phyloP scores from a whole-genome alignment of 2,329 filamentous ascomycete species.

The Paraphoma chrysanthemicola region DNA sequence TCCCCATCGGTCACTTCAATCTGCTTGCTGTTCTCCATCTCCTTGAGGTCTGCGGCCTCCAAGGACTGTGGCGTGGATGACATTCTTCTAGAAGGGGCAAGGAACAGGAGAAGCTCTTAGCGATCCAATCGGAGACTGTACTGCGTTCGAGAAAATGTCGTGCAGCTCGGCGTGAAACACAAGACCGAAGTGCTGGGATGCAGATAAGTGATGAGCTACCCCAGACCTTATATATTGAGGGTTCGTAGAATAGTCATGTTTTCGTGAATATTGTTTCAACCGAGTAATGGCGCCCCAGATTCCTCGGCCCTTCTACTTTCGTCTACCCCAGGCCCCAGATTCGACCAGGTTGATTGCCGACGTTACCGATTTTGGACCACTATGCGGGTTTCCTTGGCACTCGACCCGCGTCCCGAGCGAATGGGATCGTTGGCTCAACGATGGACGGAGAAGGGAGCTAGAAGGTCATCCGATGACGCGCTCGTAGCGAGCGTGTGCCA shows the following conservation, averaged over 20 bases:
- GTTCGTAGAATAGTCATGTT: slow-evolving; percentile 13
- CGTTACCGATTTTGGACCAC: slow-evolving; percentile 8
- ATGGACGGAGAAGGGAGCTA: slow-evolving; percentile 2
- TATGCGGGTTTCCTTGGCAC: slow-evolving; percentile 9
- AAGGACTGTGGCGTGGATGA: slow-evolving; percentile 29
- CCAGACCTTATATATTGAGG: slow-evolving; percentile 33
- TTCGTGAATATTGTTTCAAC: slow-evolving; percentile 15
- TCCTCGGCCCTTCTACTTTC: slow-evolving; percentile 24
- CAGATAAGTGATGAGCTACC: slow-evolving; percentile 1
- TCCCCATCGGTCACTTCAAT: slow-evolving; percentile 52
- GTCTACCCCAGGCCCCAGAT: slow-evolving; percentile 26
- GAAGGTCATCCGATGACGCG: slow-evolving; percentile 9
- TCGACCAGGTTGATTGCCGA: slow-evolving; percentile 13
- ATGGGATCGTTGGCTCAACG: background rate
- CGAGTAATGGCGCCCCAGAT: slow-evolving; percentile 30
- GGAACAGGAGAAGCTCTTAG: background rate
- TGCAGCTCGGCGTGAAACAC: background rate
- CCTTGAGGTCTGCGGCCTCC: slow-evolving; percentile 27
- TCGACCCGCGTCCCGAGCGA: slow-evolving; percentile 19
- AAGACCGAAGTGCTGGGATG: background rate
- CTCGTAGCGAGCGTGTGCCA: slow-evolving; percentile 29
- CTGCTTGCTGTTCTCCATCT: slow-evolving; percentile 50
- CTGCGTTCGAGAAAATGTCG: background rate
- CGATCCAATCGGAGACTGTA: background rate
- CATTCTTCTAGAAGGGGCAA: slow-evolving; percentile 22